Base-by-base conservation (phyloP, 106 monocot genomes). In the Dioscorea alata region DNA sequence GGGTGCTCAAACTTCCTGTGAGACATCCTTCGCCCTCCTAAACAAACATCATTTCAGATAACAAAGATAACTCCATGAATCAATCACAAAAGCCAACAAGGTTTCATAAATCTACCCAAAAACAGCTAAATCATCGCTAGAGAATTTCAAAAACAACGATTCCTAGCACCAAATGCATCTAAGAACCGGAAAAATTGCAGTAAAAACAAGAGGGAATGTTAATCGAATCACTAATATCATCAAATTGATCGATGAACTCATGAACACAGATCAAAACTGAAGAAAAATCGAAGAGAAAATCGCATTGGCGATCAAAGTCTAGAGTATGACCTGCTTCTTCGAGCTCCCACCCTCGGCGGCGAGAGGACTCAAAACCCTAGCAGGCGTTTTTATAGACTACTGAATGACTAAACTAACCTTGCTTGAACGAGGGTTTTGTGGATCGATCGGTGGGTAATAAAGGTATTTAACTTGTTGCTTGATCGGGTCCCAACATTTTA, bases 1-100 rank as follows among this genome's bases (percentile, higher is more conserved):
- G 92, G 92, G 80, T 92, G 92, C 85, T 92, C 92, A 50, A 92
- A 92, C 88, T 92, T 92, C 71, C 92, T 48, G 67, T 92, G 92
- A 12, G 92, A 92, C 92, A 92, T 92, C 78, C 59, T 69, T 18
- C 34, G 16, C 23, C 6, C 64, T 57, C 18, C 33, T 16, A 54
- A 24, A 18, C 10, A 32, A 31, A 57, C 2, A 21, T 10, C n/a
- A 16, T 32, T 12, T 17, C 4, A 57, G 23, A 17, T 33, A 50
- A 50, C 18, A 13, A 33, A 34, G 14, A 63, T 23, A 2, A 2
- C 13, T 63, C 19, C 15, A 23, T 13, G 34, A 33, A 63, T 23
- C 63, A 33, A 63, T 3, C 63, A 63, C 19, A 15, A 63, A 9
- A 63, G 3, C 4, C 19, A 8, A 13, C 17, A 17, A 32, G 12